Evolutionary conservation across 2,329 filamentous ascomycete species (phyloP), one percentile per base, ranked within the genome.

Genomic region (Fusarium sp.): DNA sequence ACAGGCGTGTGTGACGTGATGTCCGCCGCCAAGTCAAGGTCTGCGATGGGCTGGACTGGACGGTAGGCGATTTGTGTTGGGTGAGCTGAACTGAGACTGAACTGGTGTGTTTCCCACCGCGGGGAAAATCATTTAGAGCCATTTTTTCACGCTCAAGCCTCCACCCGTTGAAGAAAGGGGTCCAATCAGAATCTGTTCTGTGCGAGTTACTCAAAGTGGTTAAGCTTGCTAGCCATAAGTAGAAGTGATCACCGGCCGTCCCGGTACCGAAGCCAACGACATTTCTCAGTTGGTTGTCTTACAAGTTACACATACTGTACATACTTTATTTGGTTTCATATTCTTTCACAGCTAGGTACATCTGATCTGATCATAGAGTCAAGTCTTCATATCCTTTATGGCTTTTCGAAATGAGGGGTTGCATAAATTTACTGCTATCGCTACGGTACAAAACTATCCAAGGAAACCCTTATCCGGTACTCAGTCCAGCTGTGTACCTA

Each of bases 171-270:
- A 23, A 52, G 37, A 52, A 42, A 52, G 34, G 49, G 21, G n/a
- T 3, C 66, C 66, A 69, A 69, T 69, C 44, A 67, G 11, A 16
- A 18, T 8, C 4, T 11, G 4, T 16, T 10, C 28, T 58, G 55
- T 66, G 61, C 66, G 66, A 69, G 53, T 66, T 69, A 45, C 66
- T 58, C 16, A 14, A 66, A 58, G 11, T 10, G 30, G 66, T 45
- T 62, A 66, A 50, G 41, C 12, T 12, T 23, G 16, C n/a, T n/a
- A 31, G 37, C 56, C 37, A 3, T 21, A 44, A 53, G 10, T 7
- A 30, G 48, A n/a, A 62, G 44, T 31, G 58, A 62, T 62, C 44
- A 14, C 49, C 49, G 49, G 16, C 21, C 37, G 34, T 52, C 13
- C 41, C 11, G 34, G 31, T n/a, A 19, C 49, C 37, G 49, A 52